A percentile compares a stretch with the other conserved stretches of the same genome.
Conservation (phyloP, 768 basidiomycete genomes). For the Suillus bovinus region DNA sequence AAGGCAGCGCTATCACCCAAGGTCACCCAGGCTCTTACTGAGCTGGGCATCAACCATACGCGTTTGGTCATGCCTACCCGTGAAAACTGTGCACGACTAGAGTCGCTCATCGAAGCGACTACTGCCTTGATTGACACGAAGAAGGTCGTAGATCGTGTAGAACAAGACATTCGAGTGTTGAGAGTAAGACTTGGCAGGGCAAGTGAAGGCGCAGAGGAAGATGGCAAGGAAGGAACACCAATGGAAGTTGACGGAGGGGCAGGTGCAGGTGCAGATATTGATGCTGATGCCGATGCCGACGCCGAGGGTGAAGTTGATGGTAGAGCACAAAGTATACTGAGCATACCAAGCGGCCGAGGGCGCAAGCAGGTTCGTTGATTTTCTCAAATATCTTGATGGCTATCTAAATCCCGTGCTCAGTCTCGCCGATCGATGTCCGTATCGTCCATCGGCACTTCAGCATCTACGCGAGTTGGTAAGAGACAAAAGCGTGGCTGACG, state of each 20-base stretch:
- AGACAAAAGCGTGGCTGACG: slow-evolving; percentile 55
- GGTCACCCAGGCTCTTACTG: slow-evolving; percentile 71
- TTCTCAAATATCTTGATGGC: background rate
- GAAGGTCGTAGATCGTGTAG: slow-evolving; percentile 80
- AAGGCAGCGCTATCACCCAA: slow-evolving; percentile 76
- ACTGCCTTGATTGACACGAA: slow-evolving; percentile 84
- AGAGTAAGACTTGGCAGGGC: slow-evolving; percentile 59
- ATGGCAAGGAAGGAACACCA: slow-evolving; percentile 39
- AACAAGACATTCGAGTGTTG: slow-evolving; percentile 79
- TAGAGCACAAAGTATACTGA: slow-evolving; percentile 66
- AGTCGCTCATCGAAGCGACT: slow-evolving; percentile 71
- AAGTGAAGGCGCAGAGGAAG: slow-evolving; percentile 42
- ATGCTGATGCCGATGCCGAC: background rate
- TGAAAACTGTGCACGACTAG: slow-evolving; percentile 73
- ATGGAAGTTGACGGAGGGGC: slow-evolving; percentile 51
- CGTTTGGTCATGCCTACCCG: slow-evolving; percentile 94
- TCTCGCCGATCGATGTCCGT: slow-evolving; percentile 68
- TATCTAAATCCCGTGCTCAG: slow-evolving; percentile 29
- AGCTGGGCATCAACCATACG: slow-evolving; percentile 70
- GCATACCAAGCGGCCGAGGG: slow-evolving; percentile 53
- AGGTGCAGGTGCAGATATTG: slow-evolving; percentile 17
- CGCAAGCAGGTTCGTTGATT: slow-evolving; percentile 52
- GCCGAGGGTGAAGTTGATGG: slow-evolving; percentile 47
- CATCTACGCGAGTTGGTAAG: slow-evolving; percentile 54
- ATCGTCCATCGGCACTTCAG: slow-evolving; percentile 73